These are phyloP conservation scores for Candida caryicola DNA, from an alignment of 805 yeast genomes.

Conservation along the genomic window DNA sequence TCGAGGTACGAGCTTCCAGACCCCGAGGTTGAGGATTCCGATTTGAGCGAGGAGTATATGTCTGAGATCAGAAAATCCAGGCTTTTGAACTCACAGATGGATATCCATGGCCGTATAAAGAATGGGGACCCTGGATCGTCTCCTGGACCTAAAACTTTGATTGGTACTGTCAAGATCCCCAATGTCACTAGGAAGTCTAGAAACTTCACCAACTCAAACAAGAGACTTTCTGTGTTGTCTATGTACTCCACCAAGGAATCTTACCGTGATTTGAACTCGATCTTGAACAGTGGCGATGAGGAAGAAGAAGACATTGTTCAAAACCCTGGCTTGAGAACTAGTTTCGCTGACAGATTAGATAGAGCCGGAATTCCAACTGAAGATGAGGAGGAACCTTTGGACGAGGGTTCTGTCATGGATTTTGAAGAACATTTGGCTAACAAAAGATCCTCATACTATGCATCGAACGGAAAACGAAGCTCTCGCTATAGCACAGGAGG, in stretches of 20 bases:
- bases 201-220: slow-evolving; percentile 58
- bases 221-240: slow-evolving; percentile 69
- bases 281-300: slow-evolving; percentile 25
- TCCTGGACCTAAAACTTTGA: slow-evolving; percentile 44
- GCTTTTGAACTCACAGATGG: slow-evolving; percentile 42
- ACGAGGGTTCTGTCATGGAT: slow-evolving; percentile 39
- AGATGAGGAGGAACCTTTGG: slow-evolving; percentile 29
- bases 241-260: slow-evolving; percentile 68
- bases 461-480: slow-evolving; percentile 23
- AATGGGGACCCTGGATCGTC: slow-evolving; percentile 8
- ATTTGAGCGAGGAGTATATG: slow-evolving; percentile 43
- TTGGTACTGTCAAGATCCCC: slow-evolving; percentile 67
- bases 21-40: slow-evolving; percentile 31
- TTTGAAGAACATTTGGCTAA: slow-evolving; percentile 39
- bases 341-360: slow-evolving; percentile 43
- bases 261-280: slow-evolving; percentile 53
- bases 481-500: slow-evolving; percentile 20
- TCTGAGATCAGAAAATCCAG: slow-evolving; percentile 44
- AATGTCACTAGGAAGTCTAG: slow-evolving; percentile 67
- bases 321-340: slow-evolving; percentile 29
- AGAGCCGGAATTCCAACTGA: slow-evolving; percentile 32
- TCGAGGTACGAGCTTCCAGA: slow-evolving; percentile 33
- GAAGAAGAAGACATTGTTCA: slow-evolving; percentile 1
- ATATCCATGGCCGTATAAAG: slow-evolving; percentile 15
- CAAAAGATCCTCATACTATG: slow-evolving; percentile 40